Evolutionary conservation across 2,329 filamentous ascomycete genomes (phyloP).

Genomic region (Colletotrichum somersetense): DNA sequence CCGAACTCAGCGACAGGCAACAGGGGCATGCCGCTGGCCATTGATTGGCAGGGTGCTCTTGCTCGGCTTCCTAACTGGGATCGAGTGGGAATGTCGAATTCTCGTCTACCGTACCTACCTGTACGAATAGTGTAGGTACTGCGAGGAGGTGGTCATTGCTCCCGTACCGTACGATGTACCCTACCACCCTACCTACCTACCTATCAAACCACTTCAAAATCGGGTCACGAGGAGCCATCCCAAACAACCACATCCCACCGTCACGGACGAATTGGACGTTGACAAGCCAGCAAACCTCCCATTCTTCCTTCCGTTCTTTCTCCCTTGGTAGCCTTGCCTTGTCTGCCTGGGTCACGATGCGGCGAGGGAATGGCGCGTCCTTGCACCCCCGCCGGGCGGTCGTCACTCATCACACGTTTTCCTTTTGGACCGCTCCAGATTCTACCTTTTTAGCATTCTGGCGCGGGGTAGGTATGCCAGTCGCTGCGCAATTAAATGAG

Average conservation of each 20-base stretch:
- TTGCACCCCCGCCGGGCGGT: not conserved
- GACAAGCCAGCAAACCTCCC: conserved; percentile 18
- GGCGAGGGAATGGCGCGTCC: not conserved
- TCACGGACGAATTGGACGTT: conserved; percentile 23
- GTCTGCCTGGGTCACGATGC: not conserved
- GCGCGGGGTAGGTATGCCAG: not conserved
- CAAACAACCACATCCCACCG: conserved; percentile 28
- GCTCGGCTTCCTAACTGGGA: conserved; percentile 1
- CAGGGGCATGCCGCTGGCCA: not conserved
- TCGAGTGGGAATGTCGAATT: conserved; percentile 7
- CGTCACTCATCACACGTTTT: conserved; percentile 16
- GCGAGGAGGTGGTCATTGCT: conserved; percentile 4
- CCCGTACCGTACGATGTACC: conserved; percentile 11
- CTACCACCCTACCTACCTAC: not conserved
- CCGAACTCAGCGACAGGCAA: conserved; percentile 16
- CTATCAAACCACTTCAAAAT: conserved; percentile 23
- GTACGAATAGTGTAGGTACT: too few relatives aligned
- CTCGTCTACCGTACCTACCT: too few relatives aligned
- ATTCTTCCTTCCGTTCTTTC: not conserved
- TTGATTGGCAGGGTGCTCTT: not conserved
- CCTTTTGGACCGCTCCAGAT: conserved; percentile 34
- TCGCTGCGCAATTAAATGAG: conserved; percentile 13
- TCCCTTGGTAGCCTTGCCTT: not conserved
- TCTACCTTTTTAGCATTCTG: conserved; percentile 2
- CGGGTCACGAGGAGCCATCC: conserved; percentile 36